These are phyloP conservation scores for Leishmania arabica DNA, from an alignment of 208 protist genomes.

Conservation along the genomic window DNA sequence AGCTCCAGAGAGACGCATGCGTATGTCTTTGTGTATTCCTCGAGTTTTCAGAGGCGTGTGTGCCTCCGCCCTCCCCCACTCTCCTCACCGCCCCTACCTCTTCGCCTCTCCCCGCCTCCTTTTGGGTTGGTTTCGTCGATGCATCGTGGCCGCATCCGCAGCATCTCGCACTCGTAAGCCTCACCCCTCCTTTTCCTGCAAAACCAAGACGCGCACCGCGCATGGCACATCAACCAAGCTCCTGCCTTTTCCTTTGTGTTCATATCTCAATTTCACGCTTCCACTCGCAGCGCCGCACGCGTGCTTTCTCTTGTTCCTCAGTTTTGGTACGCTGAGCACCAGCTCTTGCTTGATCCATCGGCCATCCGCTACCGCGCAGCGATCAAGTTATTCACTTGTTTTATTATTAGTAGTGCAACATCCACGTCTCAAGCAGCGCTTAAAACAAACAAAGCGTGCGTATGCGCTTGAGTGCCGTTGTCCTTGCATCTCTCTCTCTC, in stretches of 20 bases:
- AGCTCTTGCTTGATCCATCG: not conserved
- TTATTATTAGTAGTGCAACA: not conserved
- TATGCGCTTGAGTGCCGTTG: not conserved
- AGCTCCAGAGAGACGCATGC: not conserved
- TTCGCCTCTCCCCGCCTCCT: slow-evolving; percentile 1
- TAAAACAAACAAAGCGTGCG: not conserved
- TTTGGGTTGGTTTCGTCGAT: not conserved
- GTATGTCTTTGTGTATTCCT: not conserved
- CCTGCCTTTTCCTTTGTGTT: not conserved
- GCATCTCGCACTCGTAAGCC: not conserved
- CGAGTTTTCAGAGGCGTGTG: not conserved
- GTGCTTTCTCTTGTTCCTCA: not conserved
- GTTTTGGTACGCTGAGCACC: not conserved
- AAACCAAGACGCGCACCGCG: not conserved
- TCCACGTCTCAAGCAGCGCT: not conserved
- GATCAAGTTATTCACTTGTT: not conserved
- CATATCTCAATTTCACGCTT: not conserved
- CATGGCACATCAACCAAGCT: not conserved
- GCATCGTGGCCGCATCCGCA: not conserved
- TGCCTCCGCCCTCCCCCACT: not conserved
- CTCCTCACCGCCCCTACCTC: not conserved
- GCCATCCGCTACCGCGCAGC: not conserved
- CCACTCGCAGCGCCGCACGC: not conserved
- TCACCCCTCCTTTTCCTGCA: not conserved
- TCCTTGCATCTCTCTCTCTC: not conserved